Conservation (phyloP, 805 yeast genomes). For the Tanozyma kutaoensis region DNA sequence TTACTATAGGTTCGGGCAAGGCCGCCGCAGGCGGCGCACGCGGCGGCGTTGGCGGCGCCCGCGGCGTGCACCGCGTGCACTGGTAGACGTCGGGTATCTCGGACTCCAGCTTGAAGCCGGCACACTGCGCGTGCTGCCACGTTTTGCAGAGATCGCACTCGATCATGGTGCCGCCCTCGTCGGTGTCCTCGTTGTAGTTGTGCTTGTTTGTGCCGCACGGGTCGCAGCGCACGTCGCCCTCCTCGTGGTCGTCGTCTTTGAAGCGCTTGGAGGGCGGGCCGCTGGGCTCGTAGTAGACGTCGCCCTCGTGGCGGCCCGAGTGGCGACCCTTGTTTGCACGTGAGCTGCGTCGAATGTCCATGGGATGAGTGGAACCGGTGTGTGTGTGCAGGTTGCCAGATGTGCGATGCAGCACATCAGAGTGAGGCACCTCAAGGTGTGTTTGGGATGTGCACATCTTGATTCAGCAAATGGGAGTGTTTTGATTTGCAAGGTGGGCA, state of each 20-base stretch:
- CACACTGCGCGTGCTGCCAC: constrained; percentile 62
- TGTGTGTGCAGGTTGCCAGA: no score
- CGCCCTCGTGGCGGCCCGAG: constrained; percentile 13
- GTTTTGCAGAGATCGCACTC: constrained; percentile 54
- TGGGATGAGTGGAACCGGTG: no score
- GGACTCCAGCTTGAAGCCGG: constrained; percentile 30
- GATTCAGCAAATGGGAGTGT: no score
- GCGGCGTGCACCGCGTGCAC: constrained; percentile 43
- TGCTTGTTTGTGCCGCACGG: constrained; percentile 49
- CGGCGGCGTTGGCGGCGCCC: no score
- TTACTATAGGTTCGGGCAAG: no score
- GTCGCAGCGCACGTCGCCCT: constrained; percentile 39
- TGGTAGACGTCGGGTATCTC: constrained; percentile 33
- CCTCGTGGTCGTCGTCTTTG: constrained; percentile 12
- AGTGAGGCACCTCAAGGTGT: no score
- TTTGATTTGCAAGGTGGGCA: no score
- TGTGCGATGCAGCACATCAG: no score
- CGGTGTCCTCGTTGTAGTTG: constrained; percentile 46
- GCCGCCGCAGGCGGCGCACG: no score
- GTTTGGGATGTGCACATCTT: no score
- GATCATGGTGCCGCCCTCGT: constrained; percentile 42
- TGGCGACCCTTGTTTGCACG: constrained; percentile 28
- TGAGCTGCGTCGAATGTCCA: constrained; percentile 24
- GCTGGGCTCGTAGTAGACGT: constrained; percentile 5
- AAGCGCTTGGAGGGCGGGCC: constrained; percentile 1